Evolutionary conservation across 1,139 yeast species (phyloP).

Genomic region (Geotrichum histeridarum): DNA sequence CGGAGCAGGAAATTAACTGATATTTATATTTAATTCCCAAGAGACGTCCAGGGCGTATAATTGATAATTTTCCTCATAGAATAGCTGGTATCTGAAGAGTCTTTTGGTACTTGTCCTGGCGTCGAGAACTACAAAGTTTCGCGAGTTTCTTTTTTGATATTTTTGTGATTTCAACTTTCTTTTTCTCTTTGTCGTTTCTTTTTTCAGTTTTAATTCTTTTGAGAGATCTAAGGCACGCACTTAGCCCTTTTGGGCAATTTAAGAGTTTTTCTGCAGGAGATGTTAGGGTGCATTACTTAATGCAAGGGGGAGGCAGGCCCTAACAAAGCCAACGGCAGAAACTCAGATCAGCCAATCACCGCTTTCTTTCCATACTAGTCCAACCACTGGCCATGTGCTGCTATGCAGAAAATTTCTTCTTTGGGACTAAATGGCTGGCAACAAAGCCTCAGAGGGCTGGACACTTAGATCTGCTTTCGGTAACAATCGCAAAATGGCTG

Average conservation of each 20-base stretch:
- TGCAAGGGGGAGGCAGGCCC: too few relatives aligned
- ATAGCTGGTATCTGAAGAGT: not conserved
- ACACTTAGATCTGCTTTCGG: too few relatives aligned
- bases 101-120: not conserved
- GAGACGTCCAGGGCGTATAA: not conserved
- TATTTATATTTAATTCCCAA: slow-evolving; percentile 2
- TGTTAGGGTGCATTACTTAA: too few relatives aligned
- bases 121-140: not conserved
- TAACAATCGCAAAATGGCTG: too few relatives aligned
- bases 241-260: not conserved
- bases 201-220: not conserved
- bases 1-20: not conserved
- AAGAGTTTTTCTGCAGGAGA: too few relatives aligned
- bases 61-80: not conserved
- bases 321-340: too few relatives aligned
- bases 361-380: too few relatives aligned
- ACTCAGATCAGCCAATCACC: too few relatives aligned
- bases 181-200: not conserved
- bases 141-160: not conserved
- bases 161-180: not conserved
- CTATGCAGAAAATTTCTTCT: too few relatives aligned
- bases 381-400: too few relatives aligned
- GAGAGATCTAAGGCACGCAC: not conserved
- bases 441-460: too few relatives aligned
- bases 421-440: too few relatives aligned